Percentiles rank a stretch among this genome's conserved stretches.
Evolutionary conservation across 108 stramenopile species (phyloP).

Genomic region (Stephanodiscus triporus): DNA sequence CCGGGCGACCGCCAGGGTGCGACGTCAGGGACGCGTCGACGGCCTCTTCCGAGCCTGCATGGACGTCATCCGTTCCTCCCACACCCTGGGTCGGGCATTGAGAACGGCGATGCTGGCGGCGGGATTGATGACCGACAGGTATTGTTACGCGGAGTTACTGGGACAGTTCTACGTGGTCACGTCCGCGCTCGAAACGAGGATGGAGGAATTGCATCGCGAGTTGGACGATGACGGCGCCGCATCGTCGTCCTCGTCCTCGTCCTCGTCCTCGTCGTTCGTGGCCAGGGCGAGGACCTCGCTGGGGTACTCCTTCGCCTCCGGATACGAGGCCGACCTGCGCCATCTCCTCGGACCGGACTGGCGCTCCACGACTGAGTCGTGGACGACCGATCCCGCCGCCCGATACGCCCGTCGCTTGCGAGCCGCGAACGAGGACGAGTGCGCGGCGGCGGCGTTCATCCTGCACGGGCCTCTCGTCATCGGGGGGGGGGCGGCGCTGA

Average conservation of each 20-base stretch:
- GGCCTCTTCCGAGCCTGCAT: constrained; percentile 60
- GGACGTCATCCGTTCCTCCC: constrained; percentile 46
- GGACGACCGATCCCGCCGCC: constrained; percentile 25
- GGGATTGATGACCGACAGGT: constrained; percentile 50
- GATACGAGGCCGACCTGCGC: constrained; percentile 48
- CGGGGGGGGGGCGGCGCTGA: constrained; percentile 54
- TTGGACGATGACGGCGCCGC: constrained; percentile 3
- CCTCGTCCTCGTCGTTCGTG: constrained; percentile 17
- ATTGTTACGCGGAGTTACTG: constrained; percentile 50
- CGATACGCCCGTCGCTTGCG: constrained; percentile 30
- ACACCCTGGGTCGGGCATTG: constrained; percentile 40
- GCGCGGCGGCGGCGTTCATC: constrained; percentile 51
- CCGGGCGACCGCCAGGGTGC: constrained; percentile 13
- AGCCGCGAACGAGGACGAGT: constrained; percentile 27
- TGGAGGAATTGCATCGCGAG: constrained; percentile 14
- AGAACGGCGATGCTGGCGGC: constrained; percentile 40
- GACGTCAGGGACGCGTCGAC: constrained; percentile 39
- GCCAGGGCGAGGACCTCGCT: constrained; percentile 16
- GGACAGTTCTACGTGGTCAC: constrained; percentile 55
- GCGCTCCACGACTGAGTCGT: constrained; percentile 14
- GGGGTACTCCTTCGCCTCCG: constrained; percentile 38
- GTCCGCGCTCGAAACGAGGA: constrained; percentile 31
- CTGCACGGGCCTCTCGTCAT: constrained; percentile 59
- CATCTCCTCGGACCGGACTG: constrained; percentile 29
- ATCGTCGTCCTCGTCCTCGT: too few relatives aligned